Percentiles rank a stretch among this genome's conserved stretches.
Evolutionary conservation across 1,284 basidiomycete genomes (phyloP).

Genomic region (Austroboletus niveus): DNA sequence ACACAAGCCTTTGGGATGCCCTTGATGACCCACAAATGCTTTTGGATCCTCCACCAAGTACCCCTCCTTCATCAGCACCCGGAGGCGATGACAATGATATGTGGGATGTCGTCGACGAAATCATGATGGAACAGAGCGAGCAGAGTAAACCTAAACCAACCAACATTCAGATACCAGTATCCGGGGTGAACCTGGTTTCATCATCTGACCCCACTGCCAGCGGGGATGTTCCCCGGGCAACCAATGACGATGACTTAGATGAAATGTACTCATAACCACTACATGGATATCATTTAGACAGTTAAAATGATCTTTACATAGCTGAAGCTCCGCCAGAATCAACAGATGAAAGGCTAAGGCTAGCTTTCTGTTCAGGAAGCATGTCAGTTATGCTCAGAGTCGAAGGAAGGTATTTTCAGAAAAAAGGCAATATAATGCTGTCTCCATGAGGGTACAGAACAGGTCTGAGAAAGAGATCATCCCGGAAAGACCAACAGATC

Average conservation of each 20-base stretch:
- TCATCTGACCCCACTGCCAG: constrained; percentile 26
- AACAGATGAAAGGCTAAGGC: too few relatives aligned
- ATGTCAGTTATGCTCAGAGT: constrained; percentile 3
- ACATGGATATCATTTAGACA: neutral
- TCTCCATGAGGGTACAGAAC: constrained; percentile 31
- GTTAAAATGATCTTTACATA: too few relatives aligned
- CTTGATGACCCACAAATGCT: constrained; percentile 17
- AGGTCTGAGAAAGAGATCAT: constrained; percentile 31
- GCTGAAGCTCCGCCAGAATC: too few relatives aligned
- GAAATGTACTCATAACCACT: constrained; percentile 47
- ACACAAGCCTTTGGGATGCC: constrained; percentile 53
- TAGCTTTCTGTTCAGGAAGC: constrained; percentile 1
- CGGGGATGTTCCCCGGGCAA: constrained; percentile 19
- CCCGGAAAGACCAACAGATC: constrained; percentile 4
- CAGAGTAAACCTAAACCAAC: neutral
- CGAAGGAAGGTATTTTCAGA: constrained; percentile 10
- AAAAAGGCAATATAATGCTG: constrained; percentile 21
- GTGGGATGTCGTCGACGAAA: constrained; percentile 64
- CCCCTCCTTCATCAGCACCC: constrained; percentile 1
- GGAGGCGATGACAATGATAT: constrained; percentile 58
- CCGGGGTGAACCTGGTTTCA: constrained; percentile 22
- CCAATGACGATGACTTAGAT: constrained; percentile 46
- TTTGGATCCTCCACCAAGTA: constrained; percentile 11
- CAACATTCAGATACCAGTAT: constrained; percentile 16
- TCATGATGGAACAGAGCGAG: constrained; percentile 13